Evolutionary conservation across 1,284 basidiomycete genomes (phyloP), one percentile per base, ranked within the genome.

Genomic region (Lignosus rhinocerotis): DNA sequence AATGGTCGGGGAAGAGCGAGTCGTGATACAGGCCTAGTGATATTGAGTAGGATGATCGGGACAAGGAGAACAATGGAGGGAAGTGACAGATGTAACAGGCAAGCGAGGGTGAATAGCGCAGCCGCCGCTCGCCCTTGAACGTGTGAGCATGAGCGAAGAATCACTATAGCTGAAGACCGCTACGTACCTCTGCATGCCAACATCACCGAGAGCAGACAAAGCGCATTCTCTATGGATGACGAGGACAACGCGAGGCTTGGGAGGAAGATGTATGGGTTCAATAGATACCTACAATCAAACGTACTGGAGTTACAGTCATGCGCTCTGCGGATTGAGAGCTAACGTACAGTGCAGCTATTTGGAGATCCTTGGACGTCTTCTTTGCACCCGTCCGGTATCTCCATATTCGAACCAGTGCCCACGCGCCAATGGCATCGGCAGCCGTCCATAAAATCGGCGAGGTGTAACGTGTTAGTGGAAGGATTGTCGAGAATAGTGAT

Each of bases 241-340:
- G 92, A 92, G 0, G 94, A 96, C 8, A 87, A 75, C 0, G 93
- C 90, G 2, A 95, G 75, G 39, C 87, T 90, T 0, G 94, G 86
- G 1, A 93, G 77, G 48, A 96, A 72, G 6, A 92, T 76, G 71
- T 96, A 96, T 4, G 96, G 96, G 66, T 97, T 97, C 60, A 96
- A 75, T 3, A 98, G 82, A 73, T 90, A 95, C 41, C 93, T 95
- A 64, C 2, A 46, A 4, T 25, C 16, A 31, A 25, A 53, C 14
- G 38, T 39, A 32, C 25, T 55, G 30, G 5, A 7, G 16, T 12
- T 51, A 46, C 30, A 6, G 6, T 12, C 10, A 14, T 43, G 10
- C 36, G 17, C 12, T 41, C n/a, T 17, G n/a, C 10, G 3, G 50
- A 7, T 10, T 6, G 34, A 3, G 19, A 47, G 31, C 14, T 3